These are phyloP conservation scores for Mediolabrus comicus DNA, from an alignment of 108 stramenopile genomes.

Conservation along the genomic window DNA sequence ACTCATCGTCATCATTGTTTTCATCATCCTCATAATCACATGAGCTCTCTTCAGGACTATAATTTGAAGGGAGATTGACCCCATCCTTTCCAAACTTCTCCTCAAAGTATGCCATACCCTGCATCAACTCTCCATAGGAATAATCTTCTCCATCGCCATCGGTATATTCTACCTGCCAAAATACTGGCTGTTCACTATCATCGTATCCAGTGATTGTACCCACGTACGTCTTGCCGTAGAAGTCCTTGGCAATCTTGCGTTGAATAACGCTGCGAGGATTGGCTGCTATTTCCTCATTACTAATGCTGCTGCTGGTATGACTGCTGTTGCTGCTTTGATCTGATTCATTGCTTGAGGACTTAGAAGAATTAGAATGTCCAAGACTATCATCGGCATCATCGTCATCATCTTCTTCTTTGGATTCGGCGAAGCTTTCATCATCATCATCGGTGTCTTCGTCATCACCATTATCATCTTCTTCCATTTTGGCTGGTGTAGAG, in stretches of 20 bases:
- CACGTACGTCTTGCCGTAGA: not conserved
- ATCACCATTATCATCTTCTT: not conserved
- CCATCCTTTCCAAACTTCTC: not conserved
- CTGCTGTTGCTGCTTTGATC: not conserved
- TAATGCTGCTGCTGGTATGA: not conserved
- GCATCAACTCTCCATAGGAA: not conserved
- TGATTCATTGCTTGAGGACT: not conserved
- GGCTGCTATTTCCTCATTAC: not conserved
- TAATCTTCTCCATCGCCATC: not conserved
- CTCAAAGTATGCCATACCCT: not conserved
- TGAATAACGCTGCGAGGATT: not conserved
- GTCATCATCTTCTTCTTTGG: not conserved
- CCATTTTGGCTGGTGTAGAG: not conserved
- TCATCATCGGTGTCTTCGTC: not conserved
- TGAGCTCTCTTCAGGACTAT: not conserved
- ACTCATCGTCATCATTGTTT: not conserved
- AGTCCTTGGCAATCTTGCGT: constrained; percentile 3
- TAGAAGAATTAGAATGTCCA: not conserved
- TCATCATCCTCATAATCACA: constrained; percentile 17
- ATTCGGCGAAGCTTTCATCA: not conserved
- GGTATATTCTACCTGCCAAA: not conserved
- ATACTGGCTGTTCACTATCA: not conserved
- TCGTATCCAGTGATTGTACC: not conserved
- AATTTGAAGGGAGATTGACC: not conserved
- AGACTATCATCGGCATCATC: not conserved